phyloP scores from a whole-genome alignment of 169 alveolate species.

The Plasmodium chabaudi region DNA sequence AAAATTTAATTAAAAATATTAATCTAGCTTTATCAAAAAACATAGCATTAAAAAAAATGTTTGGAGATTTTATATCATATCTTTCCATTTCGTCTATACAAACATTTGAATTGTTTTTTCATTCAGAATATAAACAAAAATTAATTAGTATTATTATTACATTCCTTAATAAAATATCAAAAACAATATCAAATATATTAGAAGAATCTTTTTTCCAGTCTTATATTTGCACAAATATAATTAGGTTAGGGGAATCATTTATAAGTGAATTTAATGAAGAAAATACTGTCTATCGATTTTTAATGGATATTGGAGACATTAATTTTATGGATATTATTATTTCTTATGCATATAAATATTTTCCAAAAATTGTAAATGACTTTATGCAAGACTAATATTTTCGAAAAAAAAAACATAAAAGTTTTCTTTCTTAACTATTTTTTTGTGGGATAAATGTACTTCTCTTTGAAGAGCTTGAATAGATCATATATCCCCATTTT shows the following conservation, averaged over 20 bases:
- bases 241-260: constrained; percentile 53
- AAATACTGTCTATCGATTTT: constrained; percentile 55
- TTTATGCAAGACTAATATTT: constrained; percentile 10
- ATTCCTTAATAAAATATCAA: constrained; percentile 33
- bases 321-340: constrained; percentile 36
- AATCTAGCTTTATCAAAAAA: constrained; percentile 43
- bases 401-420: not conserved
- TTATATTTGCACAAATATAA: constrained; percentile 45
- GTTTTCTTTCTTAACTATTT: not conserved
- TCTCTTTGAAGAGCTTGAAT: too few relatives aligned
- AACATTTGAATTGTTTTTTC: constrained; percentile 49
- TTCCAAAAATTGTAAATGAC: constrained; percentile 47
- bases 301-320: constrained; percentile 63
- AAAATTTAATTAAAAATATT: constrained; percentile 44
- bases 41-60: constrained; percentile 45
- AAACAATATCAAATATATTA: constrained; percentile 38
- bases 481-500: too few relatives aligned
- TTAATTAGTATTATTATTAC: constrained; percentile 18
- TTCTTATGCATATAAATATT: constrained; percentile 39
- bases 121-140: constrained; percentile 56
- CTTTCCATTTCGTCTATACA: constrained; percentile 72
- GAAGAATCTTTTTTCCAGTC: constrained; percentile 71
- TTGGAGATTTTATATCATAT: constrained; percentile 64
- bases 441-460: too few relatives aligned
- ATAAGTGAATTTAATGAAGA: constrained; percentile 56